Evolutionary conservation across 2,329 filamentous ascomycete species (phyloP), one percentile per base, ranked within the genome.

Genomic region (Neopestalotiopsis sp.): DNA sequence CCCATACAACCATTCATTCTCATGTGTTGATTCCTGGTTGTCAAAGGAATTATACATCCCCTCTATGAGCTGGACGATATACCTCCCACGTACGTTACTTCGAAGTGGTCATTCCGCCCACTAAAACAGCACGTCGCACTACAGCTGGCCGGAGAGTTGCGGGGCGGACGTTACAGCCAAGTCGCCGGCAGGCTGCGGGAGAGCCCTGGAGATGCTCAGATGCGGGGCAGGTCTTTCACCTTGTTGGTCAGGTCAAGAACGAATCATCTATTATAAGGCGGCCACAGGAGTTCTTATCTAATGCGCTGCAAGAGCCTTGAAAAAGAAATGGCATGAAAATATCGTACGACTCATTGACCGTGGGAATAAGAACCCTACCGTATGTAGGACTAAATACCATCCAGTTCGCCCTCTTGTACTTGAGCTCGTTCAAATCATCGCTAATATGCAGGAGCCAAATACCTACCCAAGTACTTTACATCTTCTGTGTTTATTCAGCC

Each of bases 151-250:
- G 10, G 24, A 24, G 4, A 20, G 30, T 34, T 62, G 59, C 59
- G 59, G 59, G 59, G 59, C 32, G 59, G 30, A 20, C n/a, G n/a
- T 62, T 34, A 34, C 59, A 62, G 59, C 30, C 12, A 12, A 62
- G 20, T 20, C 45, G 45, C n/a, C n/a, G n/a, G n/a, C n/a, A n/a
- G 17, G 34, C 34, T 62, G 59, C 59, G 34, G 24, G 24, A 28
- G 34, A 38, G n/a, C n/a, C n/a, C n/a, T n/a, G n/a, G n/a, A n/a
- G n/a, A n/a, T n/a, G n/a, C n/a, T n/a, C n/a, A n/a, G 34, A 38
- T 38, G 34, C 34, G 59, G 59, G 59, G 59, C 24, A 28, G 3
- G 3, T 13, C 30, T 12, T n/a, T 9, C 45, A 20, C 45, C 45
- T 24, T 9, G 45, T 17, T 53, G 45, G 17, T 7, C 45, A 20